A percentile compares a stretch with the other conserved stretches of the same genome.
These are phyloP conservation scores for Eutrema yunnanense DNA, from an alignment of 345 rosid genomes.

Conservation along the genomic window DNA sequence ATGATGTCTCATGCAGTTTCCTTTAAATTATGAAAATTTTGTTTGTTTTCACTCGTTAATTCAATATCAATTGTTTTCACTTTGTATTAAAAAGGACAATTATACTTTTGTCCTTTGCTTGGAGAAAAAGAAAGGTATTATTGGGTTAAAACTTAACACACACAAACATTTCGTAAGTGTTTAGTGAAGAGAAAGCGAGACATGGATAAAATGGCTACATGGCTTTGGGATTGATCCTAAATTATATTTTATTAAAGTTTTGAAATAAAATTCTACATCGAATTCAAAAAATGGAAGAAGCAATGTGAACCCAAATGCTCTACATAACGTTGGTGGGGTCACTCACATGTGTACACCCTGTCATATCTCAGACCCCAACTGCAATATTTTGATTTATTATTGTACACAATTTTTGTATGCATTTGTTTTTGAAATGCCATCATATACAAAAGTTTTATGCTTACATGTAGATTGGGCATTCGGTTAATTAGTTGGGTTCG, in stretches of 20 bases:
- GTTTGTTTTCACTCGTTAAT: background rate
- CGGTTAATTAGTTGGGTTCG: too few species aligned
- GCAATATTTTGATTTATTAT: conserved; percentile 8
- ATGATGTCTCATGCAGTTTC: background rate
- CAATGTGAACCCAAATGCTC: conserved; percentile 15
- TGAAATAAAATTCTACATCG: background rate
- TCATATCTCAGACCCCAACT: conserved; percentile 15
- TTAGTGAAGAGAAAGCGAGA: background rate
- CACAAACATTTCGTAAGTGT: background rate
- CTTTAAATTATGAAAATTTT: background rate
- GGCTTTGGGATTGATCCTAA: background rate
- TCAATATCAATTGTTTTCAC: background rate
- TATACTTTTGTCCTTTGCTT: conserved; percentile 9
- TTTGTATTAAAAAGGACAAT: background rate
- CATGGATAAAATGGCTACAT: background rate
- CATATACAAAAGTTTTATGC: background rate
- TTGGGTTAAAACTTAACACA: background rate
- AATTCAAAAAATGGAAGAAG: background rate
- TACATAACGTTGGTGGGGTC: conserved; percentile 22
- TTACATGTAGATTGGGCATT: background rate
- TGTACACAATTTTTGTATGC: background rate
- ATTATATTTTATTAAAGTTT: background rate
- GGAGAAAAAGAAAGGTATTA: conserved; percentile 14
- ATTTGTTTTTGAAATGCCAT: background rate
- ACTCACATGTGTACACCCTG: conserved; percentile 30